These are phyloP conservation scores for Amanita phalloides DNA, from an alignment of 768 basidiomycete genomes.

Conservation along the genomic window DNA sequence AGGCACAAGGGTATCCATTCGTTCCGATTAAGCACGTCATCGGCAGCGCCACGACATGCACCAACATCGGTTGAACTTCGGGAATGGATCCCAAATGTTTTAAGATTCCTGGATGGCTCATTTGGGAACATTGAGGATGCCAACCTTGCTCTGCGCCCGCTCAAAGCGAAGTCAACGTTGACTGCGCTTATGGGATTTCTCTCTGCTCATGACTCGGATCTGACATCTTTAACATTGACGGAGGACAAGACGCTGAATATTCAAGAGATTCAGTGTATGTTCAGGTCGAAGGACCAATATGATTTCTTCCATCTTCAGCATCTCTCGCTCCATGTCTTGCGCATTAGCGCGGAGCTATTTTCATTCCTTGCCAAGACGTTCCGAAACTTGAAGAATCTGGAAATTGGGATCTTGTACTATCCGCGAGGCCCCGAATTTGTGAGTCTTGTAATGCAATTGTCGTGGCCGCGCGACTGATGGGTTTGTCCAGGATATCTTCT, in stretches of 20 bases:
- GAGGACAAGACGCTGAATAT: conserved; percentile 21
- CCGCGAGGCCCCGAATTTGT: not conserved
- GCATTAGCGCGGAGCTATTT: not conserved
- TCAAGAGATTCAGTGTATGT: conserved; percentile 19
- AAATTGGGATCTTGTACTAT: not conserved
- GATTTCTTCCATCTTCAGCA: not conserved
- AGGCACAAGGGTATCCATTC: conserved; percentile 24
- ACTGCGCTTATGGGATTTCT: conserved; percentile 20
- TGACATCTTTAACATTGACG: conserved; percentile 24
- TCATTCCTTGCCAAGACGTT: not conserved
- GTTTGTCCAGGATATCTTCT: not conserved
- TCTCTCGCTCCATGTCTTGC: not conserved
- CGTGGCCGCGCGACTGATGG: not conserved
- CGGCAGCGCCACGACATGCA: conserved; percentile 13
- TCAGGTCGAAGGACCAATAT: conserved; percentile 8
- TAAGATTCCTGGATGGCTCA: conserved; percentile 16
- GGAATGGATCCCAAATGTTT: conserved; percentile 31
- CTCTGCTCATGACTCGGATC: conserved; percentile 15
- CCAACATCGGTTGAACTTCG: conserved; percentile 9
- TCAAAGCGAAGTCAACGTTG: conserved; percentile 19
- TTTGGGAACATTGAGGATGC: conserved; percentile 22
- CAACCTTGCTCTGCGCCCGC: conserved; percentile 27
- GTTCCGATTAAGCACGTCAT: conserved; percentile 23
- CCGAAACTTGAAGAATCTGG: not conserved
- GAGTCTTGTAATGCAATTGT: not conserved